Conservation (phyloP, 2,329 filamentous ascomycete genomes). For the Neoscytalidium dimidiatum region DNA sequence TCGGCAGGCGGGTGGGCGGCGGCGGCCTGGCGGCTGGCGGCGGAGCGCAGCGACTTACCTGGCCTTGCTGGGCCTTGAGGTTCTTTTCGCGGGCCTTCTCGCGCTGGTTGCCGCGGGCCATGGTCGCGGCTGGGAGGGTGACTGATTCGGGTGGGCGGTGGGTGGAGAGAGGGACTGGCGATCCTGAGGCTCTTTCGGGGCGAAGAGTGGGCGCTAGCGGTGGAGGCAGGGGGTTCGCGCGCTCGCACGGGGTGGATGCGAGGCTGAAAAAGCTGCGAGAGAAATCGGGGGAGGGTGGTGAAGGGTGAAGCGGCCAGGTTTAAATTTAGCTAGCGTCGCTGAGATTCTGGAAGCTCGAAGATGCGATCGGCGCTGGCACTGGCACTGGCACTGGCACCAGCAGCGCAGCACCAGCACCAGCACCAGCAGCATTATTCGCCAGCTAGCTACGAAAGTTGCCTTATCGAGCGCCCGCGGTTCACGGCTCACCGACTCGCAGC, state of each 20-base stretch:
- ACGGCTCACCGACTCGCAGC: too few relatives aligned
- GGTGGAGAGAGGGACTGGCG: neutral
- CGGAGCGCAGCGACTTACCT: conserved; percentile 60
- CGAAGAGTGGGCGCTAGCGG: neutral
- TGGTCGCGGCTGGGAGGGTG: conserved; percentile 39
- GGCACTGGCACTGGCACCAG: neutral
- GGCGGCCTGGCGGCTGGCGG: neutral
- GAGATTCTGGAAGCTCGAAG: conserved; percentile 10
- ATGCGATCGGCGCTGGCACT: neutral
- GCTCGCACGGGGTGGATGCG: neutral
- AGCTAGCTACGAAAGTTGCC: too few relatives aligned
- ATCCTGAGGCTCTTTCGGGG: conserved; percentile 5
- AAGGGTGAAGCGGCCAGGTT: conserved; percentile 5
- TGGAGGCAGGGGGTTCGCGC: neutral
- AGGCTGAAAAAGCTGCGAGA: conserved; percentile 2
- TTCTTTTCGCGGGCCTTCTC: conserved; percentile 90
- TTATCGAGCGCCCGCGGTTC: too few relatives aligned
- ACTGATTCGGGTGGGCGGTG: neutral
- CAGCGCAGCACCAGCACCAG: too few relatives aligned
- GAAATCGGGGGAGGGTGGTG: neutral
- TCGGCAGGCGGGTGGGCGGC: neutral
- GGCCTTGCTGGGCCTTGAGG: conserved; percentile 66
- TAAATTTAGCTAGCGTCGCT: conserved; percentile 11
- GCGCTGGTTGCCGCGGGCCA: conserved; percentile 96
- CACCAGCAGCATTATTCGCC: too few relatives aligned